Conservation (phyloP, 345 rosid genomes). For the Euclidium syriacum region DNA sequence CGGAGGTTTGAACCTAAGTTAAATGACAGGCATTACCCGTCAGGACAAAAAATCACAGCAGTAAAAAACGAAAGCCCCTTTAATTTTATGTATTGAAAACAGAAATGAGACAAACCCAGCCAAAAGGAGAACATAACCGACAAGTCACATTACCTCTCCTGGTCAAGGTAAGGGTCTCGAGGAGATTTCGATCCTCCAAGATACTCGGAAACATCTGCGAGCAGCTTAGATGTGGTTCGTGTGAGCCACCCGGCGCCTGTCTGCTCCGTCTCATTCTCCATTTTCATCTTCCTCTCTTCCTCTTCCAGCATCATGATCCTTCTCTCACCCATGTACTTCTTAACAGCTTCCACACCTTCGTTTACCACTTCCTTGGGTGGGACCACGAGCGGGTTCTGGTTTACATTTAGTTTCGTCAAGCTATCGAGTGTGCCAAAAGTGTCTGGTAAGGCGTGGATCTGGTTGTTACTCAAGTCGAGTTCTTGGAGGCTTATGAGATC, state of each 20-base stretch:
- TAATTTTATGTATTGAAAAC: background rate
- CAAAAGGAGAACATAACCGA: conserved; percentile 8
- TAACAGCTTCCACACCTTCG: conserved; percentile 68
- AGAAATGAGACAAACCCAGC: conserved; percentile 1
- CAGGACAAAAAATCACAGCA: conserved; percentile 5
- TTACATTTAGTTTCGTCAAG: conserved; percentile 59
- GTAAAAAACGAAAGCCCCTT: conserved; percentile 4
- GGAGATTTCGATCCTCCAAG: conserved; percentile 38
- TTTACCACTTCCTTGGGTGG: conserved; percentile 70
- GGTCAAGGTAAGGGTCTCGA: conserved; percentile 65
- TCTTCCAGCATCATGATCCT: conserved; percentile 61
- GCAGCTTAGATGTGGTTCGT: conserved; percentile 80
- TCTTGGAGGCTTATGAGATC: conserved; percentile 68
- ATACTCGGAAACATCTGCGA: conserved; percentile 43
- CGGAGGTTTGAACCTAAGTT: background rate
- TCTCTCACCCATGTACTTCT: conserved; percentile 62
- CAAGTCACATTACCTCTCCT: conserved; percentile 40
- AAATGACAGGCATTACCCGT: conserved; percentile 17
- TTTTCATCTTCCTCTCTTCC: conserved; percentile 51
- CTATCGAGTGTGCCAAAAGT: conserved; percentile 73
- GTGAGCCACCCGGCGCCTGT: conserved; percentile 72
- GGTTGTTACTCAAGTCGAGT: conserved; percentile 89
- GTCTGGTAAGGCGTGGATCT: conserved; percentile 70
- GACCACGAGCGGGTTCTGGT: conserved; percentile 60
- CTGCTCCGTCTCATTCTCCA: conserved; percentile 44